phyloP scores from a whole-genome alignment of 768 basidiomycete genomes.

The Termitomyces sp. region DNA sequence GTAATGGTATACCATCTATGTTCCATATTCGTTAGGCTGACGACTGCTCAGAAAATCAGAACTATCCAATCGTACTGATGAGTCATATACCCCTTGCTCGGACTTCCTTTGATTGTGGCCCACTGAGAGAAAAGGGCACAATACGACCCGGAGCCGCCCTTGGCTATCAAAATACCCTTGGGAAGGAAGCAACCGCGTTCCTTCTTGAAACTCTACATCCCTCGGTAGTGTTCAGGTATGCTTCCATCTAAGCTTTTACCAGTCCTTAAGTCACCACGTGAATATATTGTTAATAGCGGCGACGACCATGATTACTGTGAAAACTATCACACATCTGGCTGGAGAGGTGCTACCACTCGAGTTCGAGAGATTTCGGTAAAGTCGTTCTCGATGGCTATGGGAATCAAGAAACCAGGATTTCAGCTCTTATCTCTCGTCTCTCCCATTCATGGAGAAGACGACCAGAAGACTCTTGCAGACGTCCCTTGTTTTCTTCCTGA shows the following conservation, averaged over 20 bases:
- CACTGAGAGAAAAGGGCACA: conserved; percentile 67
- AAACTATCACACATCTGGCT: conserved; percentile 36
- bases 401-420: conserved; percentile 81
- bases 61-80: conserved; percentile 64
- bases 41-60: conserved; percentile 22
- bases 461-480: conserved; percentile 42
- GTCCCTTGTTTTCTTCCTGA: conserved; percentile 78
- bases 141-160: conserved; percentile 73
- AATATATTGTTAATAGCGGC: conserved; percentile 46
- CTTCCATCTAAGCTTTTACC: background rate
- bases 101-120: conserved; percentile 71
- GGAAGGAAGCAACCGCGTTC: conserved; percentile 59
- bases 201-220: conserved; percentile 66
- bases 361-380: conserved; percentile 84
- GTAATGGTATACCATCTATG: background rate
- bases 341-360: conserved; percentile 21
- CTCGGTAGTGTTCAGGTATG: conserved; percentile 70
- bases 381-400: conserved; percentile 88
- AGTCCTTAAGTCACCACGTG: background rate
- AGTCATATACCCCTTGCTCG: conserved; percentile 89
- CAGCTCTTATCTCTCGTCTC: conserved; percentile 79
- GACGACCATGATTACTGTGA: conserved; percentile 98
- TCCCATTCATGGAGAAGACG: conserved; percentile 4
- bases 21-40: background rate
- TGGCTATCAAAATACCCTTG: conserved; percentile 86